Evolutionary conservation across 192 early-diverging fungal genomes (phyloP).

Genomic region (Rhizoclosmatium sp.): DNA sequence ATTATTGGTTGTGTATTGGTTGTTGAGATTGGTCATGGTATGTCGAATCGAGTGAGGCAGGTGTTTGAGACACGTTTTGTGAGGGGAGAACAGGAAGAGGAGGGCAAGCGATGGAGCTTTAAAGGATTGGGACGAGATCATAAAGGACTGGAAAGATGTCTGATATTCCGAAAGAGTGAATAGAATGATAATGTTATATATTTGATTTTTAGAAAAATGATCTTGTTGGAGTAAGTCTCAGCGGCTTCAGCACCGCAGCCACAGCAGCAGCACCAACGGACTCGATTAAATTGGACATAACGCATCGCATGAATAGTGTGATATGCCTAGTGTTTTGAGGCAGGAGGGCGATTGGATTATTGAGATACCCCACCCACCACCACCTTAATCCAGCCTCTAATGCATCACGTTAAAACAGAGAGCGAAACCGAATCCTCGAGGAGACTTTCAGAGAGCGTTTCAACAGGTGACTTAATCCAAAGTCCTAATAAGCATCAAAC

Average conservation of each 20-base stretch:
- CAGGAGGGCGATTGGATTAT: background rate
- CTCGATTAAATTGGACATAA: background rate
- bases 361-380: background rate
- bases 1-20: constrained; percentile 6
- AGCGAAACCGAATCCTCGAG: constrained; percentile 60
- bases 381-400: background rate
- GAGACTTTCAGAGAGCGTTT: constrained; percentile 70
- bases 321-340: background rate
- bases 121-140: background rate
- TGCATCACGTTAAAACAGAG: constrained; percentile 8
- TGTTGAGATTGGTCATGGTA: constrained; percentile 24
- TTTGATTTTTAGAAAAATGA: constrained; percentile 9
- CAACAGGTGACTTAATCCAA: constrained; percentile 42
- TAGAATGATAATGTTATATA: background rate
- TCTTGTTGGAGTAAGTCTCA: constrained; percentile 30
- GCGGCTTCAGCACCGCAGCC: background rate
- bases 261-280: background rate
- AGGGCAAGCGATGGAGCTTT: constrained; percentile 10
- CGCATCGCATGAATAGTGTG: background rate
- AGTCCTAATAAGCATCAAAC: background rate
- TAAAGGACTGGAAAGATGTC: constrained; percentile 11
- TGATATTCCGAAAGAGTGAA: background rate
- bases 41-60: background rate
- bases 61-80: constrained; percentile 1
- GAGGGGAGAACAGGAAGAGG: background rate